Base-by-base conservation (phyloP, 306 rosid species). In the Quercus suber region DNA sequence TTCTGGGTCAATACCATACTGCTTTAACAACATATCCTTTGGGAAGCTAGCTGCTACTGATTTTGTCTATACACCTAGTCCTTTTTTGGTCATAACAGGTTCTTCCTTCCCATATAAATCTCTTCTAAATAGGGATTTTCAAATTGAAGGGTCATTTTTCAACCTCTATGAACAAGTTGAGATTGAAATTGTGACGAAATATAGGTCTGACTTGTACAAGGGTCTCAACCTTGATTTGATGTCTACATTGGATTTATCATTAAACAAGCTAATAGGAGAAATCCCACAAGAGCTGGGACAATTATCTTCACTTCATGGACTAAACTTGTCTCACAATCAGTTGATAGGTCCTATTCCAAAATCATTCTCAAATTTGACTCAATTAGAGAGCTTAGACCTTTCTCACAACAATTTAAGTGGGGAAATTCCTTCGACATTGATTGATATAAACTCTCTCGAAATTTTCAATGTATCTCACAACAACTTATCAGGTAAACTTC, bases 261-360 rank as follows among this genome's bases (percentile, higher is more conserved):
- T 17, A 3, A 74, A 58, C 8, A 25, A 58, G 5, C 13, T 74
- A 4, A 57, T 52, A 10, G 70, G 78, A 19, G 14, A 74, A 0
- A 74, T 74, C 17, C 77, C 77, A 31, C 19, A 4, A 5, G 17
- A 74, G 5, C 30, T 74, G 2, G 77, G 77, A 17, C 25, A 74
- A 0, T 35, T 74, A 19, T 49, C 2, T 17, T 28, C 19, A 55
- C 31, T 74, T 5, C 52, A 8, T 18, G 64, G 19, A 5, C 7
- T 74, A 60, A 67, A 77, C 51, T 68, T 77, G 21, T 77, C 74
- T 1, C 52, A 52, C 74, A 77, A 77, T 21, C 5, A 20, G 18
- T 65, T 76, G 28, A n/a, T 1, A 0, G 80, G 80, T 63, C 49
- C 30, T 0, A 76, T 76, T 28, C 80, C 80, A 8, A n/a, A 60